Evolutionary conservation across 1,284 basidiomycete genomes (phyloP).

Genomic region (Neolentinus lepideus): DNA sequence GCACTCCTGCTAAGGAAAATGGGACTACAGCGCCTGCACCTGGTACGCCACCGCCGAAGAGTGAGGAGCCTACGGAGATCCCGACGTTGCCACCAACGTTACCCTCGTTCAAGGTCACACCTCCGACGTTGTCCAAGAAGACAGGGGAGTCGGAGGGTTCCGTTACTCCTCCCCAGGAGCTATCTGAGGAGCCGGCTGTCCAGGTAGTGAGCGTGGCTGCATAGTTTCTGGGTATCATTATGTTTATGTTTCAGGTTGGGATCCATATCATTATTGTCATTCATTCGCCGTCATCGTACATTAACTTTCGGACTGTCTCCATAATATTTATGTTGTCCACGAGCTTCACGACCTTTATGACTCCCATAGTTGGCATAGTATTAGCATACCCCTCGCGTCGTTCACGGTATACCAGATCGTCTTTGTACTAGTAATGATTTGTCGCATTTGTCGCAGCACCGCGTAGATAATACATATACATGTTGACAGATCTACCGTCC

Average conservation of each 20-base stretch:
- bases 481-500: conserved; percentile 4
- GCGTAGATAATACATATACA: not conserved
- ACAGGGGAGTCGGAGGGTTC: not conserved
- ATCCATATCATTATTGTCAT: conserved; percentile 1
- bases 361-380: not conserved
- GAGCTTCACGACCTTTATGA: not conserved
- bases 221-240: not conserved
- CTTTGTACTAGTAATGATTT: not conserved
- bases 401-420: not conserved
- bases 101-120: not conserved
- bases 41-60: not conserved
- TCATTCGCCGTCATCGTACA: not conserved
- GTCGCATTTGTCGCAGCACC: not conserved
- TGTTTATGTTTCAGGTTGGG: not conserved
- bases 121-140: not conserved
- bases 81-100: not conserved
- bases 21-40: not conserved
- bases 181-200: not conserved
- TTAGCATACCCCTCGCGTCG: not conserved
- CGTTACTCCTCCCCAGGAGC: not conserved
- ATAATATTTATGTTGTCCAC: not conserved
- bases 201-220: not conserved
- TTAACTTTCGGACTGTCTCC: not conserved
- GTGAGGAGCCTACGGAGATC: not conserved
- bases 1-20: not conserved